These are phyloP conservation scores for Yamadazyma olivae DNA, from an alignment of 805 yeast species.

Conservation along the genomic window DNA sequence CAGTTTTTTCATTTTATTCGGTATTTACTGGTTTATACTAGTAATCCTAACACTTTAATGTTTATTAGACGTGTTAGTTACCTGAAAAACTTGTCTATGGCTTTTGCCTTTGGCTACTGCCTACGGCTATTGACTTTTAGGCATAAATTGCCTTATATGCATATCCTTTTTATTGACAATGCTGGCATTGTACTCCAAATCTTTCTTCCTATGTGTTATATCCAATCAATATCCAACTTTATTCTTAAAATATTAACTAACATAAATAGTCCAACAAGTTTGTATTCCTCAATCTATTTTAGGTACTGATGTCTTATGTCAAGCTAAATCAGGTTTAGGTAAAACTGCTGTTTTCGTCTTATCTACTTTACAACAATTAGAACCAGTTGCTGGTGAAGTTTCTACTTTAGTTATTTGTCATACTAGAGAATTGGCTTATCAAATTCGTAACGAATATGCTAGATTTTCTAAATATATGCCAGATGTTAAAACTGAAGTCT, in stretches of 20 bases:
- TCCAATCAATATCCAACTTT: too few species aligned
- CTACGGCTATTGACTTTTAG: too few species aligned
- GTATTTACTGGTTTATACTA: too few species aligned
- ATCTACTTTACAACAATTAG: conserved; percentile 94
- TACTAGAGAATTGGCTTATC: conserved; percentile 98
- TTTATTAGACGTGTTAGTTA: too few species aligned
- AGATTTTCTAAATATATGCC: conserved; percentile 99
- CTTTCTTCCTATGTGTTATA: too few species aligned
- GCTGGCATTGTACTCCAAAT: too few species aligned
- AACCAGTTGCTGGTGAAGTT: conserved; percentile 96
- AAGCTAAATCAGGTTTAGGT: conserved; percentile 99
- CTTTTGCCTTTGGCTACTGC: too few species aligned
- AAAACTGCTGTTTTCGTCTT: conserved; percentile 97
- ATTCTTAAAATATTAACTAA: conserved; percentile 6
- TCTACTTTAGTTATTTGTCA: conserved; percentile 94
- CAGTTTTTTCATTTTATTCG: too few species aligned
- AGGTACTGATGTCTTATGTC: conserved; percentile 97
- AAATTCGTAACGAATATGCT: conserved; percentile 94
- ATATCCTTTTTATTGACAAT: too few species aligned
- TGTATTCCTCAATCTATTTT: conserved; percentile 97
- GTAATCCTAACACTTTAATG: too few species aligned
- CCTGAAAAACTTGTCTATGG: too few species aligned
- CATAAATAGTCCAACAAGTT: conserved; percentile 81
- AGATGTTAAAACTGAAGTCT: conserved; percentile 93
- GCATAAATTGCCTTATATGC: too few species aligned